A percentile compares a stretch with the other conserved stretches of the same genome.
Conservation (phyloP, 2,329 filamentous ascomycete species). For the Fusarium torulosum region DNA sequence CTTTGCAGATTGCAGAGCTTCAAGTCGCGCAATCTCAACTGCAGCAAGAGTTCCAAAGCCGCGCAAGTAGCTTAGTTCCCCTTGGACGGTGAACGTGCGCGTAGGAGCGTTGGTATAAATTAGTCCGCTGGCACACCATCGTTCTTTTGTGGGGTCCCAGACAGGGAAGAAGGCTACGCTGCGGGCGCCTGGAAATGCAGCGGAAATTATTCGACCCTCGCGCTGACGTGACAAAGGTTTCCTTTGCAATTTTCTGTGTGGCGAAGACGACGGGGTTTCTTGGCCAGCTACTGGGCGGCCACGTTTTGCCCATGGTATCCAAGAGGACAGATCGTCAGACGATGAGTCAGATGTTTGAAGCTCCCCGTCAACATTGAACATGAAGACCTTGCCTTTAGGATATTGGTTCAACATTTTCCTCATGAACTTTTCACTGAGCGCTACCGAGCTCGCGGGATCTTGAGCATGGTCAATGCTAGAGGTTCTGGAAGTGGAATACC, state of each 20-base stretch:
- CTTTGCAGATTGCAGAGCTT: background rate
- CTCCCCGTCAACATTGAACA: background rate
- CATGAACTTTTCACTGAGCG: background rate
- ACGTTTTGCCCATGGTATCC: background rate
- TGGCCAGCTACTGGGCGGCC: background rate
- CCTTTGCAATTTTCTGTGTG: background rate
- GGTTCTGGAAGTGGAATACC: background rate
- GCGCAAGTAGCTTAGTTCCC: background rate
- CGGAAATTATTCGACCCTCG: background rate
- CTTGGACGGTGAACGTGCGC: background rate
- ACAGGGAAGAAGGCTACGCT: slow-evolving; percentile 10
- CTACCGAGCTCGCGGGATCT: background rate
- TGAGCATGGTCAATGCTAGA: background rate
- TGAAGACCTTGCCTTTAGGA: background rate
- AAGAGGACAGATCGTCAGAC: background rate
- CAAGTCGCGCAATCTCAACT: background rate
- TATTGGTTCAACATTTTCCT: background rate
- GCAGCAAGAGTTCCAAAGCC: background rate
- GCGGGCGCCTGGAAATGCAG: background rate
- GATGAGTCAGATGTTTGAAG: slow-evolving; percentile 5
- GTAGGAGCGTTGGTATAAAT: background rate
- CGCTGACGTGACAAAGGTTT: background rate
- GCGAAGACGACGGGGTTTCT: background rate
- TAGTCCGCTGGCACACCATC: background rate
- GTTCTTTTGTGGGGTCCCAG: background rate